Evolutionary conservation across 2,329 filamentous ascomycete species (phyloP).

Genomic region (Ophiosphaerella herpotricha): DNA sequence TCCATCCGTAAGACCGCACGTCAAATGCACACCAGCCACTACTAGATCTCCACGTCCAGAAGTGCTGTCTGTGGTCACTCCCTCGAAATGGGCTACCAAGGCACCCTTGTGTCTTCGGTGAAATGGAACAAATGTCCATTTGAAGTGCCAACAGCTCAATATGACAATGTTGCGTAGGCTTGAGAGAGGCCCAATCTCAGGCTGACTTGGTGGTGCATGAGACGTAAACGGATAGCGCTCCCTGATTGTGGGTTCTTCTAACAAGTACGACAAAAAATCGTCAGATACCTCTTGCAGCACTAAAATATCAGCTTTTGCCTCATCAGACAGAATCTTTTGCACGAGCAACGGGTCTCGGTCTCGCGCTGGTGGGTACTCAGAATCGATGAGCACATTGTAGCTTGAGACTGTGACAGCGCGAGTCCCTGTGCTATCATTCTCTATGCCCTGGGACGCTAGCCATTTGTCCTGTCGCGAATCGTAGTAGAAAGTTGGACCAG

Average conservation of each 20-base stretch:
- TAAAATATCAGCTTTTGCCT: slow-evolving; percentile 45
- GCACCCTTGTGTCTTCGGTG: slow-evolving; percentile 63
- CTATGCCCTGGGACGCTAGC: slow-evolving; percentile 8
- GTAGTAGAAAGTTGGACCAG: slow-evolving; percentile 40
- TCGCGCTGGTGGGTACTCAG: slow-evolving; percentile 40
- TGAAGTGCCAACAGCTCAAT: slow-evolving; percentile 61
- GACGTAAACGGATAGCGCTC: slow-evolving; percentile 60
- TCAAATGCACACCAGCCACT: slow-evolving; percentile 65
- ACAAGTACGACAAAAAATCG: slow-evolving; percentile 62
- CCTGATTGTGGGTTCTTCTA: slow-evolving; percentile 54
- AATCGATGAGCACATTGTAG: slow-evolving; percentile 53
- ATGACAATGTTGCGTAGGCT: slow-evolving; percentile 66
- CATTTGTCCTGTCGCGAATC: slow-evolving; percentile 28
- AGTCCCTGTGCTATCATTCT: slow-evolving; percentile 2
- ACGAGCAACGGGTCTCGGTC: slow-evolving; percentile 47
- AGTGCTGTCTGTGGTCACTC: slow-evolving; percentile 34
- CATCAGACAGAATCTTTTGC: slow-evolving; percentile 38
- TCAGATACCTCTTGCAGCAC: slow-evolving; percentile 68
- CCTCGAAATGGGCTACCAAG: slow-evolving; percentile 53
- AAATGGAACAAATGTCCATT: slow-evolving; percentile 61
- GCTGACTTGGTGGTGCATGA: slow-evolving; percentile 60
- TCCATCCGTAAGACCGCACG: slow-evolving; percentile 63
- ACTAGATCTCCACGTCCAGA: slow-evolving; percentile 45
- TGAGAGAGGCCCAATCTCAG: slow-evolving; percentile 60
- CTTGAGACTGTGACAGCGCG: slow-evolving; percentile 43